Conservation (phyloP, 148 eudicot species). For the Rhododendron vialii region DNA sequence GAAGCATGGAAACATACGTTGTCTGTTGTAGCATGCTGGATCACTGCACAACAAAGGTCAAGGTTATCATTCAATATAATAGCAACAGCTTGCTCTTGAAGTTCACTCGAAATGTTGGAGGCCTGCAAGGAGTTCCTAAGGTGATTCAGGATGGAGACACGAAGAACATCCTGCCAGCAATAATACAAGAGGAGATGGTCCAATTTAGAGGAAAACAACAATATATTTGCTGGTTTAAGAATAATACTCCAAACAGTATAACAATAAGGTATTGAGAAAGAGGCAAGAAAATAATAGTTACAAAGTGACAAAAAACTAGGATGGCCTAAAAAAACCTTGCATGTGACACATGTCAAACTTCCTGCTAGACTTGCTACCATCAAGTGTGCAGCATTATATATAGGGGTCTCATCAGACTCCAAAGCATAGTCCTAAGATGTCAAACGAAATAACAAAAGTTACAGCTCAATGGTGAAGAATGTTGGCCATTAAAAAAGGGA, state of each 20-base stretch:
- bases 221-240: not conserved
- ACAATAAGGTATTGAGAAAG: not conserved
- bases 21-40: slow-evolving; percentile 3
- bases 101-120: not conserved
- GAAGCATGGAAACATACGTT: not conserved
- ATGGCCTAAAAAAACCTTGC: slow-evolving; percentile 2
- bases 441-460: not conserved
- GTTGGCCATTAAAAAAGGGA: not conserved
- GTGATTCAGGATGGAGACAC: slow-evolving; percentile 6
- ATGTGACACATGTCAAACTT: slow-evolving; percentile 10
- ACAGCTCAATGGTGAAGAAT: not conserved
- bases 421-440: slow-evolving; percentile 10
- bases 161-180: slow-evolving; percentile 8
- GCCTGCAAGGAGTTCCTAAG: slow-evolving; percentile 12
- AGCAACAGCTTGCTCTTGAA: slow-evolving; percentile 12
- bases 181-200: not conserved
- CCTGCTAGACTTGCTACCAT: slow-evolving; percentile 15
- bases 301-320: not conserved
- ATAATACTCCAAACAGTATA: not conserved
- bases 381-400: slow-evolving; percentile 13
- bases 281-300: not conserved
- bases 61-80: slow-evolving; percentile 6
- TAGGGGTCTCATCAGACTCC: slow-evolving; percentile 7
- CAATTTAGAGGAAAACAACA: not conserved
- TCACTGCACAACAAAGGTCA: slow-evolving; percentile 6